Conservation (phyloP, 331 rosid genomes). For the Malus hybrid region DNA sequence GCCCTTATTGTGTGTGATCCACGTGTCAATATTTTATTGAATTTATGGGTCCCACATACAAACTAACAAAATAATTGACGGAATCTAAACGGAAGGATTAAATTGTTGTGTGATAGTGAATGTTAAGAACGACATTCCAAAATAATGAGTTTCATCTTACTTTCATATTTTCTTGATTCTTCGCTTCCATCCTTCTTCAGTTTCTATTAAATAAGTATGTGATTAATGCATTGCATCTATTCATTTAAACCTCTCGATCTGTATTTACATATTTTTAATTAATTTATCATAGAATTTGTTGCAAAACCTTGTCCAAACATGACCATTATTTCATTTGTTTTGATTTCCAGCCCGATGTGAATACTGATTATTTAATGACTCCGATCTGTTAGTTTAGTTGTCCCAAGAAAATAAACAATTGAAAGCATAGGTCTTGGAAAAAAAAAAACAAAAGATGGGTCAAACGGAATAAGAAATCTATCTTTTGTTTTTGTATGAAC, state of each 20-base stretch:
- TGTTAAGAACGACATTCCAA: too few relatives aligned
- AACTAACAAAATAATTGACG: too few relatives aligned
- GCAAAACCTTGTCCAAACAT: not conserved
- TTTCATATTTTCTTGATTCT: too few relatives aligned
- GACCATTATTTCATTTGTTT: not conserved
- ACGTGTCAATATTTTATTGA: too few relatives aligned
- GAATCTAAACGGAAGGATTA: too few relatives aligned
- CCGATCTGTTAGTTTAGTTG: not conserved
- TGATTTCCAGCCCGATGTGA: not conserved
- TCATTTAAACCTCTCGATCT: not conserved
- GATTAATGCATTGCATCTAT: not conserved
- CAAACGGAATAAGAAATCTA: not conserved
- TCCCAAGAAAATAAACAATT: not conserved
- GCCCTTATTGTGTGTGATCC: too few relatives aligned
- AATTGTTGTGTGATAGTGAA: too few relatives aligned
- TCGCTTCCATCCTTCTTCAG: too few relatives aligned
- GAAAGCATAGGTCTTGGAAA: not conserved
- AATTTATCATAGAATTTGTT: not conserved
- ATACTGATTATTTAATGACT: not conserved
- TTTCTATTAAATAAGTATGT: not conserved
- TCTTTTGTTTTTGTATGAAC: not conserved
- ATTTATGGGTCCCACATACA: too few relatives aligned
- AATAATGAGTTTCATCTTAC: too few relatives aligned
- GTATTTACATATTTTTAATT: too few relatives aligned
- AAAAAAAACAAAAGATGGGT: not conserved